Conservation (phyloP, 148 eudicot genomes). For the Persicaria maculosa region DNA sequence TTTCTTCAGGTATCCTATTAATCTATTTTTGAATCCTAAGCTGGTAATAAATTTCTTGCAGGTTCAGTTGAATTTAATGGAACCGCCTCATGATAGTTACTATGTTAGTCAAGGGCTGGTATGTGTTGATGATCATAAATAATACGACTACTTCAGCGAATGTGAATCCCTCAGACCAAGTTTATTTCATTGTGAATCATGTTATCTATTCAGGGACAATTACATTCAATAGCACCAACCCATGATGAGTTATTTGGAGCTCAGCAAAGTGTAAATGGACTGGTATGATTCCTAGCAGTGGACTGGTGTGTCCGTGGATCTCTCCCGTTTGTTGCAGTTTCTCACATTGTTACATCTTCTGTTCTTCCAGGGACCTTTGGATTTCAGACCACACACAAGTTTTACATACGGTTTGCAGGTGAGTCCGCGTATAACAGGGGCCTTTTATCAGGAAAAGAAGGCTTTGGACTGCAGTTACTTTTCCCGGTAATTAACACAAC, state of each 20-base stretch:
- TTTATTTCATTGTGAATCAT: not conserved
- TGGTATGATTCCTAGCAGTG: conserved; percentile 36
- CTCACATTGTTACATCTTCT: not conserved
- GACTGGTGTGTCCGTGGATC: not conserved
- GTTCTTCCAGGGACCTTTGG: conserved; percentile 58
- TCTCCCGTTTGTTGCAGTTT: not conserved
- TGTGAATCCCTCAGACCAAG: not conserved
- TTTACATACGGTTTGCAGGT: conserved; percentile 70
- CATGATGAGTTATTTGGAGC: conserved; percentile 79
- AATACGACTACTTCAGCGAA: not conserved
- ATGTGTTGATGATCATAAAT: conserved; percentile 23
- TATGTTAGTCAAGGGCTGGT: conserved; percentile 85
- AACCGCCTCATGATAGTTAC: conserved; percentile 87
- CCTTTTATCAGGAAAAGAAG: not conserved
- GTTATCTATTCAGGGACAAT: conserved; percentile 51
- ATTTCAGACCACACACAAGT: conserved; percentile 55
- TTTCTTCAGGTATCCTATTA: not conserved
- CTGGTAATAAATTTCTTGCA: conserved; percentile 18
- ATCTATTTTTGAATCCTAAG: not conserved
- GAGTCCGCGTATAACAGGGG: conserved; percentile 4
- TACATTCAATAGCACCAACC: conserved; percentile 54
- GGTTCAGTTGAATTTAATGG: conserved; percentile 92
- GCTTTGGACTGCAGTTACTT: not conserved
- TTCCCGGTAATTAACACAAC: not conserved
- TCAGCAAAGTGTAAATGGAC: conserved; percentile 65